Base-by-base conservation (phyloP, 306 rosid genomes). In the Vicia sativa region DNA sequence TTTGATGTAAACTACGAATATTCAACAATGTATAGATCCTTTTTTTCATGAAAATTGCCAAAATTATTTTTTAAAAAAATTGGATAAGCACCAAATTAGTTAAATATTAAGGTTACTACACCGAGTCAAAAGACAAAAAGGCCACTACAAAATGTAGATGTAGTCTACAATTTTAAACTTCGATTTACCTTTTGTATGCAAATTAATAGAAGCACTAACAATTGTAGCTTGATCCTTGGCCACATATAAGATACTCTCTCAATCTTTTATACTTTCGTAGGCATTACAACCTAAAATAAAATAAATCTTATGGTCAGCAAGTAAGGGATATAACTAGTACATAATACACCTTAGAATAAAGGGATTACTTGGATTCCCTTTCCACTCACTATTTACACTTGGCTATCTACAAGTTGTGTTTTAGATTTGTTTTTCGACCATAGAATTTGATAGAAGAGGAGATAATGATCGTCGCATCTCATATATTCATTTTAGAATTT, bases 381-480 rank as follows among this genome's bases (percentile, higher is more conserved):
- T 8, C 55, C 55, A 49, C 55, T 49, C 26, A 49, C 55, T 9
- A 49, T 16, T 48, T 49, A 49, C 13, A 49, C 55, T 49, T 49
- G 55, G 55, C 55, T 49, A 49, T 49, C 55, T 49, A 18, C 26
- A 49, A 3, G 9, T 18, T 49, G 8, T 16, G 55, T 49, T 49
- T 49, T 49, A 16, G 55, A 49, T 49, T 49, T 49, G 6, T 1
- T 49, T 26, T 48, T 49, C 55, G 16, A 49, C 55, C 55, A 49
- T 49, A 16, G 26, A 49, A 49, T 49, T 49, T 9, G 12, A 49
- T 16, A 49, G 5, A 11, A 9, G 0, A 16, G 25, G 12, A 16
- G 26, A 49, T 49, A 16, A 16, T 49, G 55, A 49, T 16, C 1
- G 26, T 49, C 12, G 18, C 55, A 49, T 9, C 26, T 16, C 26